Percentiles rank a stretch among this genome's conserved stretches.
Conservation (phyloP, 768 basidiomycete species). For the Boletus bicolor region DNA sequence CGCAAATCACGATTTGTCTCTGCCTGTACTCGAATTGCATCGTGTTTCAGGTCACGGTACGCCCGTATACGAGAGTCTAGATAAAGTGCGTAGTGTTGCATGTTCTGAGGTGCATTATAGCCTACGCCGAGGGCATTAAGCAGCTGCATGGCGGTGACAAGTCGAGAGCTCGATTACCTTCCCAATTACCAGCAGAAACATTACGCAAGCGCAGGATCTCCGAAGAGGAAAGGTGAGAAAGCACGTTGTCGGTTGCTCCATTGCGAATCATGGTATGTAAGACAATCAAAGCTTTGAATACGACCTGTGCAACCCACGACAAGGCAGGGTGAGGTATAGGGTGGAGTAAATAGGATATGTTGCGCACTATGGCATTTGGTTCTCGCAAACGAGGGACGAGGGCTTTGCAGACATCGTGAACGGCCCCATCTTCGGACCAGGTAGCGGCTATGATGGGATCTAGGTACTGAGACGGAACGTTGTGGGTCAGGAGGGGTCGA, state of each 20-base stretch:
- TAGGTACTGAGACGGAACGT: slow-evolving; percentile 62
- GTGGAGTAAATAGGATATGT: not conserved
- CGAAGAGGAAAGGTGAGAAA: slow-evolving; percentile 75
- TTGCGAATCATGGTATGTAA: slow-evolving; percentile 96
- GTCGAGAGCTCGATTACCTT: slow-evolving; percentile 51
- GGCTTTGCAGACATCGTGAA: slow-evolving; percentile 91
- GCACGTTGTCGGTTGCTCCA: slow-evolving; percentile 92
- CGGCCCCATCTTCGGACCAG: slow-evolving; percentile 92
- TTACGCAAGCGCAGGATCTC: slow-evolving; percentile 82
- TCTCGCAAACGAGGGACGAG: slow-evolving; percentile 83
- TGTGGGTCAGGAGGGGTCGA: not conserved
- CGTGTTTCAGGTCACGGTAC: slow-evolving; percentile 89
- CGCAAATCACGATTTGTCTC: slow-evolving; percentile 89
- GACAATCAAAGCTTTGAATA: slow-evolving; percentile 97
- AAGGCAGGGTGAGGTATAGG: not conserved
- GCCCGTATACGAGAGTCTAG: slow-evolving; percentile 85
- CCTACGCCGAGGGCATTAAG: slow-evolving; percentile 43
- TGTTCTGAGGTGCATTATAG: slow-evolving; percentile 80
- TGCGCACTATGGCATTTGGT: slow-evolving; percentile 82
- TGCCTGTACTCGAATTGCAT: slow-evolving; percentile 89
- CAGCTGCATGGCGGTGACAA: not conserved
- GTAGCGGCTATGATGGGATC: slow-evolving; percentile 96
- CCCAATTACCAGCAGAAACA: slow-evolving; percentile 80
- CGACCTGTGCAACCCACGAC: slow-evolving; percentile 53
- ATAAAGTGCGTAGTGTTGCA: slow-evolving; percentile 85